Percentiles rank a stretch among this genome's conserved stretches.
phyloP scores from a whole-genome alignment of 257 asterid genomes.

The Agastache rugosa region DNA sequence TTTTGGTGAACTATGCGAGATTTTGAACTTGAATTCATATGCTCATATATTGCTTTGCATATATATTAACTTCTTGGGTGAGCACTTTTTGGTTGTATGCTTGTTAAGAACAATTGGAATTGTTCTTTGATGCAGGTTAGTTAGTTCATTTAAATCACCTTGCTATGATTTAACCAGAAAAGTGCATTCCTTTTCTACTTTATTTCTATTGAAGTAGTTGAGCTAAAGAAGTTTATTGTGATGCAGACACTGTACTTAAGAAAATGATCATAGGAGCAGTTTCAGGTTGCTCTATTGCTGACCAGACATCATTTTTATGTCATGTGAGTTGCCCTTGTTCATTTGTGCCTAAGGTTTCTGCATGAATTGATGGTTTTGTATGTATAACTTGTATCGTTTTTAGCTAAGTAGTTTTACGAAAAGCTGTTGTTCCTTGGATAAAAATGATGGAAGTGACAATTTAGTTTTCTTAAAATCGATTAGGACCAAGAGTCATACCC shows the following conservation, averaged over 20 bases:
- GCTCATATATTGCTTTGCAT: not conserved
- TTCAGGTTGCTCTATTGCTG: slow-evolving; percentile 44
- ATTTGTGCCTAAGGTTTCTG: slow-evolving; percentile 20
- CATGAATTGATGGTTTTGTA: slow-evolving; percentile 7
- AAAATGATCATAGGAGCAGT: slow-evolving; percentile 44
- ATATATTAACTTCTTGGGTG: not conserved
- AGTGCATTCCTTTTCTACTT: not conserved
- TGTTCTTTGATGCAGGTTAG: slow-evolving; percentile 2
- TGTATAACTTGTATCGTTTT: slow-evolving; percentile 5
- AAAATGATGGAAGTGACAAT: slow-evolving; percentile 16
- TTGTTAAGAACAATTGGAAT: not conserved
- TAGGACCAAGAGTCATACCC: not conserved
- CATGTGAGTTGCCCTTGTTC: slow-evolving; percentile 47
- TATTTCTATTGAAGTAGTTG: not conserved
- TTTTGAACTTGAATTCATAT: not conserved
- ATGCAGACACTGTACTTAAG: slow-evolving; percentile 36
- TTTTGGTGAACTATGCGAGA: not conserved
- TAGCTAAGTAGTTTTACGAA: not conserved
- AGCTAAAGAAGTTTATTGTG: slow-evolving; percentile 7
- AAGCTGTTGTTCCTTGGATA: not conserved
- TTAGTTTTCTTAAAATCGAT: not conserved
- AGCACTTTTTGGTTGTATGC: not conserved
- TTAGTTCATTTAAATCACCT: slow-evolving; percentile 1
- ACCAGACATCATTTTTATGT: slow-evolving; percentile 38
- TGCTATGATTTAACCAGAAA: not conserved